Evolutionary conservation across 116 monocot genomes (phyloP).

Genomic region (Zostera marina): DNA sequence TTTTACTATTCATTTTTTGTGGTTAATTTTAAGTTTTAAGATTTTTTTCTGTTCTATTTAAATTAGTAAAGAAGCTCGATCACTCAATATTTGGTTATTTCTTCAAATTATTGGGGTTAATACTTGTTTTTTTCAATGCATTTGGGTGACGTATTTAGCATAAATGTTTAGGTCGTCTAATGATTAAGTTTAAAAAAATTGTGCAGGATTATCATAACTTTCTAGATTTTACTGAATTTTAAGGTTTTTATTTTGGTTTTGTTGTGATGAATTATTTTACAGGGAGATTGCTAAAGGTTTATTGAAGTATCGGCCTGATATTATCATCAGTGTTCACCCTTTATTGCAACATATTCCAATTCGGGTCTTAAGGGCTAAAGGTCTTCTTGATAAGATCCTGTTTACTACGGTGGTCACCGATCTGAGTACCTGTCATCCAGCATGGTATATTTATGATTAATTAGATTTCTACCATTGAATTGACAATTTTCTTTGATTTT

Average conservation of each 20-base stretch:
- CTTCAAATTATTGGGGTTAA: not conserved
- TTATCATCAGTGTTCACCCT: constrained; percentile 99
- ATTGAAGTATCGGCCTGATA: constrained; percentile 98
- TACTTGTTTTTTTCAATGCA: not conserved
- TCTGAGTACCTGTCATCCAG: constrained; percentile 97
- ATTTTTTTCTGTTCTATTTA: no score
- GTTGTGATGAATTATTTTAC: constrained; percentile 4
- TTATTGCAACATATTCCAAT: constrained; percentile 98
- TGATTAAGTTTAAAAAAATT: no score
- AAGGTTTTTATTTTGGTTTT: not conserved
- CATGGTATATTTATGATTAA: constrained; percentile 38
- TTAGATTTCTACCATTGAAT: not conserved
- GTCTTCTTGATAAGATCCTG: constrained; percentile 83
- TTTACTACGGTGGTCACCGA: constrained; percentile 97
- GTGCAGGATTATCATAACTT: not conserved
- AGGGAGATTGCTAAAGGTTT: constrained; percentile 96
- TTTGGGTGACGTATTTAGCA: no score
- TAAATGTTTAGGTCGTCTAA: no score
- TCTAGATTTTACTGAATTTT: not conserved
- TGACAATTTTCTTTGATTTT: not conserved
- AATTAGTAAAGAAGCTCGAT: no score
- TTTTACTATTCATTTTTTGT: not conserved
- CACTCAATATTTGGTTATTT: not conserved
- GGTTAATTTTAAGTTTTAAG: not conserved
- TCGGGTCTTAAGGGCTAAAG: constrained; percentile 68